A percentile compares a stretch with the other conserved stretches of the same genome.
Evolutionary conservation across 805 yeast genomes (phyloP).

Genomic region (Myxozyma monticola): DNA sequence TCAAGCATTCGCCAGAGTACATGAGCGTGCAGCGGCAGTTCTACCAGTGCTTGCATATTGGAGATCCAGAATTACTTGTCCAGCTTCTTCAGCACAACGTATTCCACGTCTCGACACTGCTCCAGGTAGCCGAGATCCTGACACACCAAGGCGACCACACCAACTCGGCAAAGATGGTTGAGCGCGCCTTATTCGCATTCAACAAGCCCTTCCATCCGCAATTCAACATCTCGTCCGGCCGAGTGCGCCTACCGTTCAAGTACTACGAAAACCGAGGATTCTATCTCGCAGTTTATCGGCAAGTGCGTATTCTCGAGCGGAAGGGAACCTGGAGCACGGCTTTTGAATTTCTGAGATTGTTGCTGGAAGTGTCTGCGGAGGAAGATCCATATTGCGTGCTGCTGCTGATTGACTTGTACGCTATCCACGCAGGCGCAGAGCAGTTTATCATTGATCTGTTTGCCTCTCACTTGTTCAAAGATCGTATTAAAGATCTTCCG

Average conservation of each 20-base stretch:
- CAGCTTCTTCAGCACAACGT: constrained; percentile 58
- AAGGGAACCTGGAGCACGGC: constrained; percentile 79
- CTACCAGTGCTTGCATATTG: constrained; percentile 62
- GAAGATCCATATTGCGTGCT: constrained; percentile 83
- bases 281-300: constrained; percentile 69
- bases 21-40: constrained; percentile 42
- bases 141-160: constrained; percentile 73
- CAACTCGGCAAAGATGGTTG: constrained; percentile 71
- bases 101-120: constrained; percentile 73
- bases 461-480: constrained; percentile 56
- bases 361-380: constrained; percentile 65
- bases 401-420: constrained; percentile 77
- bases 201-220: constrained; percentile 68
- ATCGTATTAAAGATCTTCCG: constrained; percentile 69
- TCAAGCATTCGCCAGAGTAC: constrained; percentile 47
- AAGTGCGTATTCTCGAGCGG: constrained; percentile 67
- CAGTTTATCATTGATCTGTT: constrained; percentile 60
- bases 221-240: constrained; percentile 56
- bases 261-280: constrained; percentile 73
- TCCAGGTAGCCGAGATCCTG: constrained; percentile 73
- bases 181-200: constrained; percentile 73
- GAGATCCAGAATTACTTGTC: constrained; percentile 75
- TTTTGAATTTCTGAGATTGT: constrained; percentile 66
- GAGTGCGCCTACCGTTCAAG: constrained; percentile 73
- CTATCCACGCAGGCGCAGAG: constrained; percentile 64